Base-by-base conservation (phyloP, 768 basidiomycete genomes). In the Lactarius evosmus region DNA sequence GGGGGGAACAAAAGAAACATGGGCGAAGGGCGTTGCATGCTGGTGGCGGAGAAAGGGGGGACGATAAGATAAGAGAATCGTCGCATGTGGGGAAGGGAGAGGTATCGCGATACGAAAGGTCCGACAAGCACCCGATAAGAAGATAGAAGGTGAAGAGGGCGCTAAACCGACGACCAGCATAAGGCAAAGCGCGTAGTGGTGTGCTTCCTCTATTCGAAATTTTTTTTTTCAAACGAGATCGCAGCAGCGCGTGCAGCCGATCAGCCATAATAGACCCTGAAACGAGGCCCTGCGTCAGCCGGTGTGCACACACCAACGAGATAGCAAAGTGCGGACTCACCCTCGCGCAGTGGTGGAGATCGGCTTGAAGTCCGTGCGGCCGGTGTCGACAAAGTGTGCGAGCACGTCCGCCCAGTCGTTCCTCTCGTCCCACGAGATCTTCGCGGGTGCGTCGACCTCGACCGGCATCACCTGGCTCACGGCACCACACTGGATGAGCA, bases 401-500 rank as follows among this genome's bases (percentile, higher is more conserved):
- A 92, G 82, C 34, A 88, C 84, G 22, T 80, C 78, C 6, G 77
- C 74, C 90, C 90, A 93, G 73, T 93, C 90, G 12, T 85, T 85
- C 60, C 89, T 79, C 22, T 74, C 69, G 72, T 91, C 89, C 91
- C 90, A 92, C 36, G 84, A 78, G 70, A 91, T 90, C 69, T 85
- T 88, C 62, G 81, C 77, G 1, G 88, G 90, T 7, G 87, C 83
- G 73, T 93, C 91, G 56, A 92, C 87, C 72, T 93, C 91, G 66
- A 92, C 88, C 34, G 91, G 91, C 86, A 92, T 89, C 67, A 93
- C 89, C 70, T 93, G 89, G 70, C 84, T 85, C 70, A 91, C 80
- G 27, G 81, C 79, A 40, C 84, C 87, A 70, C 90, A 91, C 70
- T 92, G 88, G 62, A 93, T 80, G 72, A 92, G 78, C 73, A 93